A percentile compares a stretch with the other conserved stretches of the same genome.
phyloP scores from a whole-genome alignment of 2,329 filamentous ascomycete species.

The Penicillium concentricum region DNA sequence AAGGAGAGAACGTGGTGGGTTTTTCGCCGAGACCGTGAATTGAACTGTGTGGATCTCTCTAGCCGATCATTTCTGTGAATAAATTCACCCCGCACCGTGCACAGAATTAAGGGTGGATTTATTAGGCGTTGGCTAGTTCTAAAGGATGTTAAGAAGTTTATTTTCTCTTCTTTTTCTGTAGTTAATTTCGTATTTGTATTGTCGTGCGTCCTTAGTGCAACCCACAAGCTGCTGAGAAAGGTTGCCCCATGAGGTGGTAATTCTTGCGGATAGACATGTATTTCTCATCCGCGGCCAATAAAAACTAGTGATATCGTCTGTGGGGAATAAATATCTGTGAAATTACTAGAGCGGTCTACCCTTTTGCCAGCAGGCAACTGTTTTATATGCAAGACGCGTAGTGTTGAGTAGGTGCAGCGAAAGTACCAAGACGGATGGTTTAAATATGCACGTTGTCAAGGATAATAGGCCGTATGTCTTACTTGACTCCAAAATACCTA shows the following conservation, averaged over 20 bases:
- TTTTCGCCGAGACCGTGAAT: background rate
- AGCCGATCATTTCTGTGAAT: constrained; percentile 7
- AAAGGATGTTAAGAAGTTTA: background rate
- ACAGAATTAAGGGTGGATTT: background rate
- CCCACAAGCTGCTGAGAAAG: background rate
- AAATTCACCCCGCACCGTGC: constrained; percentile 2
- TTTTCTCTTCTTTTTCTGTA: background rate
- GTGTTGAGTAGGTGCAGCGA: background rate
- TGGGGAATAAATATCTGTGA: background rate
- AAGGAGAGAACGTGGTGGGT: background rate
- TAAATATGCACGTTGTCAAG: background rate
- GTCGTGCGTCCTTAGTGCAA: background rate
- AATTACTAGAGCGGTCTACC: background rate
- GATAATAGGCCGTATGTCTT: background rate
- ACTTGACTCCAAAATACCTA: no score
- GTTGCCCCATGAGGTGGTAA: background rate
- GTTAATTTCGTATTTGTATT: background rate
- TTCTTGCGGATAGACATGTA: background rate
- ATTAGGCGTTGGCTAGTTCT: background rate
- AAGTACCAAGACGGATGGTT: background rate
- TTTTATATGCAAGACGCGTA: constrained; percentile 3
- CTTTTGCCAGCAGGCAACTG: background rate
- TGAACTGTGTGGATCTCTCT: background rate
- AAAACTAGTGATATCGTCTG: background rate
- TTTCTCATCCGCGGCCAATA: background rate